Percentiles rank a stretch among this genome's conserved stretches.
These are phyloP conservation scores for Sporisorium graminicola DNA, from an alignment of 1,284 basidiomycete genomes.

Conservation along the genomic window DNA sequence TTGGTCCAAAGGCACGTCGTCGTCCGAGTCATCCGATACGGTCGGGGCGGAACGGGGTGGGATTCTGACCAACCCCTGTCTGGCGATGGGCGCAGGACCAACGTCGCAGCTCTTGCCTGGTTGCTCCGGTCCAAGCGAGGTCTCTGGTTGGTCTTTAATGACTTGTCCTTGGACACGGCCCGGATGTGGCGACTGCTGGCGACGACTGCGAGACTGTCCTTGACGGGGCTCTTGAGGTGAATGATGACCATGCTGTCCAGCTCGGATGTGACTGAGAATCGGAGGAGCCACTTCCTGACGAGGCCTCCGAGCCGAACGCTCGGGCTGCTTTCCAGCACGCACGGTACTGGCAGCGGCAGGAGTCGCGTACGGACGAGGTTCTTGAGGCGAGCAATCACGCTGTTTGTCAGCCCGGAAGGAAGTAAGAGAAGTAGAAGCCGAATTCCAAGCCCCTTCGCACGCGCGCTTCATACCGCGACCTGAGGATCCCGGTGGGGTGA, in stretches of 20 bases:
- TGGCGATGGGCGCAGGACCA: neutral
- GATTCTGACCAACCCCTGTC: neutral
- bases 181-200: neutral
- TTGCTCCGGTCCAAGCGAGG: neutral
- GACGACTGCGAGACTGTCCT: neutral
- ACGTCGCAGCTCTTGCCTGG: neutral
- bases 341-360: too few relatives aligned
- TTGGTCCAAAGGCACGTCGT: conserved; percentile 8
- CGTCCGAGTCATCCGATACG: conserved; percentile 3
- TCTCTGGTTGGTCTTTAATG: neutral
- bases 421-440: neutral
- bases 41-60: too few relatives aligned
- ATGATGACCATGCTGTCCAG: neutral
- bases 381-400: neutral
- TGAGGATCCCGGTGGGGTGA: neutral
- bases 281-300: too few relatives aligned
- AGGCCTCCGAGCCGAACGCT: too few relatives aligned
- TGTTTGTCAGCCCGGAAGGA: neutral
- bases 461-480: neutral
- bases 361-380: neutral
- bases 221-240: neutral
- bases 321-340: too few relatives aligned
- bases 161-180: neutral
- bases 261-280: neutral
- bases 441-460: neutral